Evolutionary conservation across 1,284 basidiomycete genomes (phyloP), one percentile per base, ranked within the genome.

Genomic region (Apiotrichum akiyoshidainum): DNA sequence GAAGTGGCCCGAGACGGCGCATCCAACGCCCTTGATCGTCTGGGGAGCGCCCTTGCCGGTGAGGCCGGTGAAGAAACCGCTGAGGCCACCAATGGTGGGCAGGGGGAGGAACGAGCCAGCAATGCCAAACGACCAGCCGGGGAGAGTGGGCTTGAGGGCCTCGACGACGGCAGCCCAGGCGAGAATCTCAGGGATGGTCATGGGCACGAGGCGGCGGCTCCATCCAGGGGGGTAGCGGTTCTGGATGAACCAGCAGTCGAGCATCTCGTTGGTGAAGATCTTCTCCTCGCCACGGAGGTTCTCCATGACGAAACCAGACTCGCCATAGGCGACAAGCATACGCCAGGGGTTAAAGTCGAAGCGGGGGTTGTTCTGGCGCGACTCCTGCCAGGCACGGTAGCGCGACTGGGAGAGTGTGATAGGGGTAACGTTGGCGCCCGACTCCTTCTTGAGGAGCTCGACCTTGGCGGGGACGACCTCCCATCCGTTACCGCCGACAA

Each of bases 261-360:
- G 42, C 58, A 53, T 54, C 34, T 57, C 53, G 40, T 51, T 31
- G 34, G 48, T 55, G 37, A 58, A 59, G 46, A 33, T 14, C 37
- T 35, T 49, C 34, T 54, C 33, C 48, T 52, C 47, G 40, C 61
- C 61, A n/a, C 55, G 55, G 40, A 63, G 58, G 14, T 51, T 50
- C 55, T 60, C 45, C 50, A 46, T 46, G 34, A 50, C 46, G 35
- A 63, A 63, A 46, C 55, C 61, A 21, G 61, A 63, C 61, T 63
- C 61, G 46, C 44, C 53, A 58, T 63, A 63, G 37, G 61, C 61
- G 46, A 63, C 61, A 8, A 63, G 33, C 58, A 59, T 63, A 49
- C 61, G 61, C 61, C 61, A 63, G 5, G 61, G 61, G 58, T 63
- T 63, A 46, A 63, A 63, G 58, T 63, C 61, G 31, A 57, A 57